Percentiles rank a stretch among this genome's conserved stretches.
Conservation (phyloP, 2,329 filamentous ascomycete genomes). For the Xylaria hypoxylon region DNA sequence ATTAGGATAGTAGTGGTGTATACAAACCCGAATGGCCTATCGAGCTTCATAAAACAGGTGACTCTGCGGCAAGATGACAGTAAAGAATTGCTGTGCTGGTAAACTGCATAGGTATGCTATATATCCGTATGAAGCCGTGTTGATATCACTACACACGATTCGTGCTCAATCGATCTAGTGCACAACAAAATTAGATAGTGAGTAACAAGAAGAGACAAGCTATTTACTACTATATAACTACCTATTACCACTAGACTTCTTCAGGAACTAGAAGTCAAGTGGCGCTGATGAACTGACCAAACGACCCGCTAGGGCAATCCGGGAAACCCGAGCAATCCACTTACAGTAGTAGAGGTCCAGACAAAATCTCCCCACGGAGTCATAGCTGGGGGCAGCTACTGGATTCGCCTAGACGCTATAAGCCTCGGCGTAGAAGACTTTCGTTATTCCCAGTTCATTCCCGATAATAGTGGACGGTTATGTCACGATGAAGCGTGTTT, state of each 20-base stretch:
- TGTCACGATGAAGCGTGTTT: no score
- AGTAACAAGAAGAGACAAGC: neutral
- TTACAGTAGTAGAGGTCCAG: neutral
- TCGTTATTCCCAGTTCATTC: neutral
- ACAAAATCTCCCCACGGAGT: neutral
- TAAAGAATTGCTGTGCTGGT: no score
- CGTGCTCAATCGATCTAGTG: no score
- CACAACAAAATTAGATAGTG: no score
- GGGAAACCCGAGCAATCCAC: conserved; percentile 11
- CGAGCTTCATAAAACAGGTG: conserved; percentile 12
- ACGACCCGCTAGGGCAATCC: conserved; percentile 22
- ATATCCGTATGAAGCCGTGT: no score
- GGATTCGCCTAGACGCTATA: neutral
- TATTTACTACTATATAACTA: neutral
- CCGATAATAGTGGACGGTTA: conserved; percentile 1
- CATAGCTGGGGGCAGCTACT: neutral
- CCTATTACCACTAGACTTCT: conserved; percentile 6
- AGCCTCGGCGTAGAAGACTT: neutral
- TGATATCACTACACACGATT: no score
- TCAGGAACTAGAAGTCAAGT: conserved; percentile 8
- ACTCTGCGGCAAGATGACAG: no score
- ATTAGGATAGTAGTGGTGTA: conserved; percentile 5
- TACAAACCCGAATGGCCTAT: conserved; percentile 10
- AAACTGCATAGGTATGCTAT: no score
- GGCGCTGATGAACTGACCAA: conserved; percentile 13